Evolutionary conservation across 306 rosid genomes (phyloP).

Genomic region (Trifolium dubium): DNA sequence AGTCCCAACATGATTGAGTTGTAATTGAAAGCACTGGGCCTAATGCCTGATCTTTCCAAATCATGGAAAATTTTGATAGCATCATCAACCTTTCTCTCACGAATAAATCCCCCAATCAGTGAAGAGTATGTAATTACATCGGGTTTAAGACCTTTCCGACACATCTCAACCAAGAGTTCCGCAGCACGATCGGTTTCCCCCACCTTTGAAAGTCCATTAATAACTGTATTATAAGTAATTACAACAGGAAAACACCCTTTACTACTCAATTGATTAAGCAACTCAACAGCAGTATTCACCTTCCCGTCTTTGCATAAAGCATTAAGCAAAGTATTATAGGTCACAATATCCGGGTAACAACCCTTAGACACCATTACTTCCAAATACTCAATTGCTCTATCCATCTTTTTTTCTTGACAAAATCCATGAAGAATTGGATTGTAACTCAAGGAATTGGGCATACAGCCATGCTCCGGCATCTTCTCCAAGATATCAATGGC

Average conservation of each 20-base stretch:
- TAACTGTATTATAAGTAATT: conserved; percentile 85
- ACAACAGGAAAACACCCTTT: conserved; percentile 91
- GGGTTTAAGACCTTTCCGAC: conserved; percentile 75
- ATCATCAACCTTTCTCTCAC: conserved; percentile 80
- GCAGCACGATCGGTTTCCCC: conserved; percentile 75
- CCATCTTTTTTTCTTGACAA: conserved; percentile 90
- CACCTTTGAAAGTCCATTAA: conserved; percentile 85
- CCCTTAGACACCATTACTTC: conserved; percentile 90
- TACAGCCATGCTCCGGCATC: conserved; percentile 86
- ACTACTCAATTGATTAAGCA: conserved; percentile 78
- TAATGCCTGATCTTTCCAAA: conserved; percentile 63
- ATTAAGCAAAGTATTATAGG: conserved; percentile 87
- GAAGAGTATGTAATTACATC: conserved; percentile 83
- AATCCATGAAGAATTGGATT: conserved; percentile 95
- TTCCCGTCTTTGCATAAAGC: conserved; percentile 95
- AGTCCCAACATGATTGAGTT: conserved; percentile 85
- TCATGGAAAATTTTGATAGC: conserved; percentile 72
- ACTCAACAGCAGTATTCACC: conserved; percentile 84
- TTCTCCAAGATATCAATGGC: conserved; percentile 88
- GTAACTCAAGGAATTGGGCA: conserved; percentile 92
- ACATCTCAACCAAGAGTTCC: conserved; percentile 80
- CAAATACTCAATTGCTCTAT: conserved; percentile 78
- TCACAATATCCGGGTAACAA: conserved; percentile 93
- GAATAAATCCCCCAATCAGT: conserved; percentile 76
- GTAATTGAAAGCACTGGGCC: conserved; percentile 65